Conservation (phyloP, 2,329 filamentous ascomycete species). For the Pseudocercospora fijiensis region DNA sequence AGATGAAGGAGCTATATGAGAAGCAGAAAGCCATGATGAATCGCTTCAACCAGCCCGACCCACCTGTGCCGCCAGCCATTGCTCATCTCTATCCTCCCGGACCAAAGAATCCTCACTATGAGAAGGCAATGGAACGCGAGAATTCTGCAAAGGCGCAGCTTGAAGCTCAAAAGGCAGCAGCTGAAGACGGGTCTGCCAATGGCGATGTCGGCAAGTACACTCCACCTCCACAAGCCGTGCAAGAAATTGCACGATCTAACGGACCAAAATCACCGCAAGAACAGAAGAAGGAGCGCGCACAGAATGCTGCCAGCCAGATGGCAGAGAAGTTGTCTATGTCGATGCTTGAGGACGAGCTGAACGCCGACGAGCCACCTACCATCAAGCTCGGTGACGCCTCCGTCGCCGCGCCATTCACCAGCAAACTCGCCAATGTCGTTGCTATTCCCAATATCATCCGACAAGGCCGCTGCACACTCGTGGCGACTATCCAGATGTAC, state of each 20-base stretch:
- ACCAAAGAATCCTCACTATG: conserved; percentile 86
- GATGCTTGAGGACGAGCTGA: conserved; percentile 88
- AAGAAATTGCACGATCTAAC: conserved; percentile 10
- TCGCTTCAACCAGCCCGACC: conserved; percentile 87
- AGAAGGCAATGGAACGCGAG: conserved; percentile 86
- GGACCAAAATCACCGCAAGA: conserved; percentile 47
- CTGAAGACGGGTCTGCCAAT: conserved; percentile 43
- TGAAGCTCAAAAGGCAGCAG: conserved; percentile 48
- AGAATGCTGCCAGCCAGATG: conserved; percentile 71
- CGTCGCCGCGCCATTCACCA: conserved; percentile 94
- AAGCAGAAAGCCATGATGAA: conserved; percentile 91
- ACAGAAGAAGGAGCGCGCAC: conserved; percentile 56
- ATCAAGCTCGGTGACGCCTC: conserved; percentile 97
- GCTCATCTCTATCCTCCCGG: conserved; percentile 93
- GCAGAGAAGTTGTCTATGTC: conserved; percentile 81
- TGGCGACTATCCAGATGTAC: conserved; percentile 99
- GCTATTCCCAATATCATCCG: conserved; percentile 98
- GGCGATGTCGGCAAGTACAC: conserved; percentile 30
- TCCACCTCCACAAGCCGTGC: conserved; percentile 26
- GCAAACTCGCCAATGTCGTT: conserved; percentile 93
- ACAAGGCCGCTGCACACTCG: conserved; percentile 93
- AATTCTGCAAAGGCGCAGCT: conserved; percentile 71
- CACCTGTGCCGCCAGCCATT: conserved; percentile 89
- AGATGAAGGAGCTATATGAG: conserved; percentile 98
- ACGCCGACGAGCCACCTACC: conserved; percentile 85